Evolutionary conservation across 352 stramenopile genomes (phyloP).

Genomic region (Globisporangium sylvaticum): DNA sequence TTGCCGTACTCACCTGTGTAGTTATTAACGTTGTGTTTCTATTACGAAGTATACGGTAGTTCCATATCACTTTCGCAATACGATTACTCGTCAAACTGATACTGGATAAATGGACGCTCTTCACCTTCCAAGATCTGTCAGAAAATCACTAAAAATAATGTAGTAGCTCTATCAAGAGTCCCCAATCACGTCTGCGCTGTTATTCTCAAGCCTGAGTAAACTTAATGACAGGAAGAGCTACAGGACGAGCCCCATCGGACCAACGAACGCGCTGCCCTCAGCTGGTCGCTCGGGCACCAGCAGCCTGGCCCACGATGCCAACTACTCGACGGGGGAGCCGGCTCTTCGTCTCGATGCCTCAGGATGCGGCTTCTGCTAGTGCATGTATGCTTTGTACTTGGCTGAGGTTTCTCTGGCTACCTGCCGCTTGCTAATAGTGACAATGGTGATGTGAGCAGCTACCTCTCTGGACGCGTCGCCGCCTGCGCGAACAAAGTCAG

Average conservation of each 20-base stretch:
- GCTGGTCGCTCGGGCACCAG: constrained; percentile 2
- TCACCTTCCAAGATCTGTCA: too few relatives aligned
- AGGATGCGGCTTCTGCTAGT: constrained; percentile 76
- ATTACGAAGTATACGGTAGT: too few relatives aligned
- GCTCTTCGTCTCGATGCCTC: constrained; percentile 52
- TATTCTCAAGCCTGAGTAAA: too few relatives aligned
- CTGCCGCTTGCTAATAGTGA: not conserved
- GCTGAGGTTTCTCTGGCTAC: not conserved
- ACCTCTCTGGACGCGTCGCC: constrained; percentile 59
- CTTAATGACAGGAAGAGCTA: not conserved
- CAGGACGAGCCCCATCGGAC: not conserved
- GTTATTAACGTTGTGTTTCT: too few relatives aligned
- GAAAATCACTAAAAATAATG: too few relatives aligned
- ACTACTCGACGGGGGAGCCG: constrained; percentile 44
- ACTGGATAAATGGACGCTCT: too few relatives aligned
- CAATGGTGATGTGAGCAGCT: constrained; percentile 23
- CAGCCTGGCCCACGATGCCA: constrained; percentile 14
- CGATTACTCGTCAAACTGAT: too few relatives aligned
- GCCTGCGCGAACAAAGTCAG: constrained; percentile 74
- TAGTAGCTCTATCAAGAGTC: too few relatives aligned
- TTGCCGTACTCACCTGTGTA: too few relatives aligned
- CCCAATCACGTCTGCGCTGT: too few relatives aligned
- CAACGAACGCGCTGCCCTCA: not conserved
- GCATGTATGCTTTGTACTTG: not conserved
- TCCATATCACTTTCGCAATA: too few relatives aligned